A percentile compares a stretch with the other conserved stretches of the same genome.
Evolutionary conservation across 345 rosid genomes (phyloP).

Genomic region (Brassica incana): DNA sequence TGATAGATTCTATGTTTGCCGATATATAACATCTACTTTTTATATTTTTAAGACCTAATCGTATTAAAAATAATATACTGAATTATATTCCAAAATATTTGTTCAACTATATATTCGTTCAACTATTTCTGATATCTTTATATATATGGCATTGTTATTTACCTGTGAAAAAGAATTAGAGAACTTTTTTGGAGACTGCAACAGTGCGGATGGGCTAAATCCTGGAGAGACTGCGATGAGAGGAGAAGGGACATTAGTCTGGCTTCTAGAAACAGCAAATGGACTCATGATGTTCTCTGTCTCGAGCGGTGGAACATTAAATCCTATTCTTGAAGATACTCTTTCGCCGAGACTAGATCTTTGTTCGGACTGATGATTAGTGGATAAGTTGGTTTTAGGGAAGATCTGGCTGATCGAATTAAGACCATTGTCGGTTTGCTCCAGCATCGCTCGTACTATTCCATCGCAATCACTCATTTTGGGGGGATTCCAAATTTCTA

Average conservation of each 20-base stretch:
- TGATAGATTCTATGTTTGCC: not conserved
- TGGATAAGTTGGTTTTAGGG: not conserved
- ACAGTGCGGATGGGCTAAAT: constrained; percentile 28
- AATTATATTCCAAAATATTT: not conserved
- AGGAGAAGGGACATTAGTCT: constrained; percentile 10
- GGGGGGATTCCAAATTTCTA: constrained; percentile 9
- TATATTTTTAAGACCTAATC: not conserved
- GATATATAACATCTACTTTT: not conserved
- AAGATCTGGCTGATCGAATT: constrained; percentile 13
- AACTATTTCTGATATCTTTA: not conserved
- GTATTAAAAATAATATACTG: not conserved
- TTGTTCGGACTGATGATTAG: not conserved
- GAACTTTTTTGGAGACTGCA: constrained; percentile 21
- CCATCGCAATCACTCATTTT: not conserved
- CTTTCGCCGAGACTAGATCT: constrained; percentile 22
- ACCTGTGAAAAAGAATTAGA: constrained; percentile 6
- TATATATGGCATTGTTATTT: not conserved
- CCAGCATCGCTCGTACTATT: not conserved
- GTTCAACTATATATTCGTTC: not conserved
- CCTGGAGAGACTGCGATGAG: constrained; percentile 12
- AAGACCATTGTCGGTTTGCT: constrained; percentile 10
- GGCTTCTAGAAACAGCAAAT: not conserved
- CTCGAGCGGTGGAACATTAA: not conserved
- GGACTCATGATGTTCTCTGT: not conserved
- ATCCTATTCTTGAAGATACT: constrained; percentile 6